Evolutionary conservation across 148 eudicot genomes (phyloP).

Genomic region (Cornus florida): DNA sequence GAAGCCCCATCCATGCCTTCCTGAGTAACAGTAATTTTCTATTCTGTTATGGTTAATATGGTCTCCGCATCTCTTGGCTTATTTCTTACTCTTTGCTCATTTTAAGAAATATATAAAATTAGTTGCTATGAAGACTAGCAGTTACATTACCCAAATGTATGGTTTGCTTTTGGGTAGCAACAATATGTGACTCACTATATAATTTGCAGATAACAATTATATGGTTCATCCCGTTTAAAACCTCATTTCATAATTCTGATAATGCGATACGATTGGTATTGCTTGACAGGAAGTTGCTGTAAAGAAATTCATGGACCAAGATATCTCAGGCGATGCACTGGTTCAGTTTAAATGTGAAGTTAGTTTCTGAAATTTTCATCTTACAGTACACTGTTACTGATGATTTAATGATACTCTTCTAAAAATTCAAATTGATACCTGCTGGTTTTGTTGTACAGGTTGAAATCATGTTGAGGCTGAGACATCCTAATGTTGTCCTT

Average conservation of each 20-base stretch:
- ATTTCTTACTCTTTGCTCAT: no score
- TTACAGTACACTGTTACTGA: neutral
- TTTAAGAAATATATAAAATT: no score
- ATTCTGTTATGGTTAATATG: neutral
- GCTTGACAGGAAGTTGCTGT: constrained; percentile 93
- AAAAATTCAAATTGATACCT: neutral
- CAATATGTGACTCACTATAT: neutral
- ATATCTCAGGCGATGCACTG: constrained; percentile 82
- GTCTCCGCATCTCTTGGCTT: no score
- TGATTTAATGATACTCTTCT: neutral
- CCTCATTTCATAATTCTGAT: neutral
- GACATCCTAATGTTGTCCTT: constrained; percentile 98
- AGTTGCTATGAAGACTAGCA: neutral
- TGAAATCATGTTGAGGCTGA: constrained; percentile 92
- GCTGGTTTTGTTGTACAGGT: constrained; percentile 52
- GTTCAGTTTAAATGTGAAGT: constrained; percentile 88
- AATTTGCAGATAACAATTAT: constrained; percentile 2
- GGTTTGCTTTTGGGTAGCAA: neutral
- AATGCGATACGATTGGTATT: constrained; percentile 12
- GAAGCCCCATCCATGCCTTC: neutral
- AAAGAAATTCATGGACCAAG: constrained; percentile 95
- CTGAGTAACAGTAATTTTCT: neutral
- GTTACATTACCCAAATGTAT: neutral
- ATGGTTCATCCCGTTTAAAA: neutral
- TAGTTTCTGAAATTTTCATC: constrained; percentile 21